Percentiles rank a stretch among this genome's conserved stretches.
phyloP scores from a whole-genome alignment of 2,329 filamentous ascomycete species.

The Colletotrichum eleusines region DNA sequence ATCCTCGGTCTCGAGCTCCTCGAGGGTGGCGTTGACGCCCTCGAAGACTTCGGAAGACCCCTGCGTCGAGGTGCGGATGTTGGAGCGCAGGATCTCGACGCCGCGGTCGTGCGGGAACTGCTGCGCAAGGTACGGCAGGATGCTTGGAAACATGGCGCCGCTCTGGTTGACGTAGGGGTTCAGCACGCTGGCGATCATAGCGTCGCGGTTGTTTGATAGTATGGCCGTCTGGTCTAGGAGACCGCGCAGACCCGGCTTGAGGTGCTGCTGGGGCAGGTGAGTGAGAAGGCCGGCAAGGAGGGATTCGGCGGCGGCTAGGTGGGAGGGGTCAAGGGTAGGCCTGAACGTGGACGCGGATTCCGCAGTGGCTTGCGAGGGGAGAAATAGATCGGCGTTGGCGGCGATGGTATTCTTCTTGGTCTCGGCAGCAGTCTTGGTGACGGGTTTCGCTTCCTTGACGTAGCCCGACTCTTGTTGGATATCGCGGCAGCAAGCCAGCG shows the following conservation, averaged over 20 bases:
- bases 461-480: conserved; percentile 69
- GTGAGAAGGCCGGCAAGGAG: conserved; percentile 75
- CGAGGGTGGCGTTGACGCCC: conserved; percentile 40
- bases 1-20: conserved; percentile 52
- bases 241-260: conserved; percentile 78
- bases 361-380: conserved; percentile 59
- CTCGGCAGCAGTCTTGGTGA: conserved; percentile 46
- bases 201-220: conserved; percentile 73
- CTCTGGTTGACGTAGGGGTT: conserved; percentile 77
- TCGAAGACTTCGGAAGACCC: conserved; percentile 23
- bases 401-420: conserved; percentile 56
- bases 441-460: conserved; percentile 56
- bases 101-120: conserved; percentile 72
- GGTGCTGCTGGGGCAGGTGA: conserved; percentile 72
- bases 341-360: conserved; percentile 52
- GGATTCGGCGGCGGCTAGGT: conserved; percentile 67
- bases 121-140: conserved; percentile 82
- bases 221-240: conserved; percentile 87
- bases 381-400: conserved; percentile 80
- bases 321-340: conserved; percentile 55
- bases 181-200: conserved; percentile 85
- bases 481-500: conserved; percentile 81
- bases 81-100: conserved; percentile 78
- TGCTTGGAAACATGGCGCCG: conserved; percentile 75
- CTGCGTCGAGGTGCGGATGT: conserved; percentile 59